These are phyloP conservation scores for Euphrasia arctica DNA, from an alignment of 305 asterid genomes.

Conservation along the genomic window DNA sequence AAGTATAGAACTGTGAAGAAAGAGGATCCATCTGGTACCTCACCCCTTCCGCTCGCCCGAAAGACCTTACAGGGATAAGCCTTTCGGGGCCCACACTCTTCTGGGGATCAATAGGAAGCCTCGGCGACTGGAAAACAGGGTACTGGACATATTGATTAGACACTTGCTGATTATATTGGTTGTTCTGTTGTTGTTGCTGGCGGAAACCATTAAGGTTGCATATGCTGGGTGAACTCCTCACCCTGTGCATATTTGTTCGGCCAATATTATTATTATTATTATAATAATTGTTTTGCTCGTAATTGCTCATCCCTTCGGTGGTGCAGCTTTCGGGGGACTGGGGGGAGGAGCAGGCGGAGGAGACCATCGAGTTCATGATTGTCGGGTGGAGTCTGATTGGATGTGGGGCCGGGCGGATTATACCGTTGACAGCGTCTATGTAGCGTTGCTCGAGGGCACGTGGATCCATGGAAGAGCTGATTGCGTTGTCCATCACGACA, in stretches of 20 bases:
- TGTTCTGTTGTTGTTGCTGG: conserved; percentile 26
- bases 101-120: conserved; percentile 36
- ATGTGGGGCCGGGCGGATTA: conserved; percentile 28
- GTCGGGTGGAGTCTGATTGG: conserved; percentile 18
- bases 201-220: conserved; percentile 26
- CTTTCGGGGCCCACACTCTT: conserved; percentile 41
- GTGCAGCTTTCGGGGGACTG: conserved; percentile 53
- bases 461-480: conserved; percentile 19
- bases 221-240: conserved; percentile 68
- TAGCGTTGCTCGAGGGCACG: conserved; percentile 51
- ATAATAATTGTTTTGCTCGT: conserved; percentile 28
- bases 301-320: conserved; percentile 34
- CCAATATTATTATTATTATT: not conserved
- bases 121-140: conserved; percentile 33
- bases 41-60: conserved; percentile 48
- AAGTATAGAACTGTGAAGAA: conserved; percentile 28
- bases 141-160: conserved; percentile 28
- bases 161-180: conserved; percentile 26
- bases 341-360: conserved; percentile 58
- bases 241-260: conserved; percentile 46
- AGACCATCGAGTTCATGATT: conserved; percentile 27
- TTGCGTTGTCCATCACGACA: conserved; percentile 34
- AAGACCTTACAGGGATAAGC: conserved; percentile 43
- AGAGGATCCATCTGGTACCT: conserved; percentile 50
- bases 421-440: conserved; percentile 62